Base-by-base conservation (phyloP, 169 alveolate species). In the Eimeria praecox region DNA sequence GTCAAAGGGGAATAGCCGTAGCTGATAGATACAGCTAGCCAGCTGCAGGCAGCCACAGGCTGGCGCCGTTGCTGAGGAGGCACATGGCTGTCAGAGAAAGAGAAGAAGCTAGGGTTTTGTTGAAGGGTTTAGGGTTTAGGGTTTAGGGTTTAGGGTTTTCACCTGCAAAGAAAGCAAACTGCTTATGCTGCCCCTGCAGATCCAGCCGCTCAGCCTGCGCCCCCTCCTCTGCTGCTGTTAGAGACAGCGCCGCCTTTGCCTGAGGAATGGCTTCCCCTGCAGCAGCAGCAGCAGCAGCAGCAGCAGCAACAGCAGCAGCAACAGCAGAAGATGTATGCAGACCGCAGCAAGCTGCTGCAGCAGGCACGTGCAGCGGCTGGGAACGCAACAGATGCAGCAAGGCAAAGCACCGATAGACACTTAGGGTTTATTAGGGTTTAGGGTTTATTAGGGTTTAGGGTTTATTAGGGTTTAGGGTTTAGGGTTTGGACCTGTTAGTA, bases 231-330 rank as follows among this genome's bases (percentile, higher is more conserved):
- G 86, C 96, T 62, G 94, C 97, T 20, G 96, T 93, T 3, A 77
- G 64, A 27, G 87, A 77, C 87, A 90, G 64, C 24, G 96, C 96
- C 27, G 97, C 96, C 90, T 98, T 98, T 80, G 97, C 96, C 96
- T 97, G 97, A 5, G 99, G 99, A 20, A 98, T 90, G 24, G 99
- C 97, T 77, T 97, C 99, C 8, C 95, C 95, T 90, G 94, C 33
- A 59, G 82, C 82, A 71, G 82, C 82, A 71, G 82, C 82, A 71
- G 22, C 46, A 71, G 82, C 49, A 71, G 46, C 49, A 3, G 46
- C n/a, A 30, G 46, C 44, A 71, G 82, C 82, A 71, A 46, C 14
- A 71, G 24, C 46, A 30, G 80, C 80, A 69, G 80, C 46, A 30
- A 22, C 42, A 69, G n/a, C 14, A 12, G 20, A 8, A n/a, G n/a